A percentile compares a stretch with the other conserved stretches of the same genome.
These are phyloP conservation scores for Schwanniomyces pseudopolymorphus DNA, from an alignment of 805 yeast genomes.

Conservation along the genomic window DNA sequence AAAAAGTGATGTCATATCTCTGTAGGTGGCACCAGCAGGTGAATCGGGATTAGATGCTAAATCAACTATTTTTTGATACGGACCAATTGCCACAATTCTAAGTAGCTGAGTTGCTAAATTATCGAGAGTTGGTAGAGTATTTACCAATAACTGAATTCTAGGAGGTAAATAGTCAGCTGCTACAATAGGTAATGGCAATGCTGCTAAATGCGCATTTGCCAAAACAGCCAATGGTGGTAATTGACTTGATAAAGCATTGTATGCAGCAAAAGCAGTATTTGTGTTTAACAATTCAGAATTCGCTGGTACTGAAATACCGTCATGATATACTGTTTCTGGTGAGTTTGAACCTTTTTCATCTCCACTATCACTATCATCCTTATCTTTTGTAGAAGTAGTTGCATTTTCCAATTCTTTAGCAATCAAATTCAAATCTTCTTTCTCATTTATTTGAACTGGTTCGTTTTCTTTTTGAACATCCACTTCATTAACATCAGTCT, in stretches of 20 bases:
- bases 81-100: slow-evolving; percentile 67
- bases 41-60: slow-evolving; percentile 65
- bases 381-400: slow-evolving; percentile 15
- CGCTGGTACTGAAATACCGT: slow-evolving; percentile 32
- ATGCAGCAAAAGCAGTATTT: slow-evolving; percentile 40
- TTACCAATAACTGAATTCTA: slow-evolving; percentile 62
- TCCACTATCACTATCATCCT: slow-evolving; percentile 1
- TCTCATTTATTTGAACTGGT: slow-evolving; percentile 14
- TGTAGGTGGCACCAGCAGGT: slow-evolving; percentile 65
- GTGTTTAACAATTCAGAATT: slow-evolving; percentile 42
- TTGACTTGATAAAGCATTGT: slow-evolving; percentile 40
- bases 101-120: slow-evolving; percentile 79
- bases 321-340: slow-evolving; percentile 16
- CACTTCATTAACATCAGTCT: neutral
- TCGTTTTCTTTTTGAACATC: neutral
- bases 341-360: neutral
- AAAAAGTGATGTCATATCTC: slow-evolving; percentile 70
- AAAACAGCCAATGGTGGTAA: slow-evolving; percentile 33
- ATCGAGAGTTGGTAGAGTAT: slow-evolving; percentile 75
- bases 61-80: slow-evolving; percentile 73
- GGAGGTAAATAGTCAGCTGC: slow-evolving; percentile 59
- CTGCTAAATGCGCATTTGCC: slow-evolving; percentile 53
- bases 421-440: slow-evolving; percentile 27
- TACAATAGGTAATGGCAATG: slow-evolving; percentile 57
- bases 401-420: slow-evolving; percentile 34